phyloP scores from a whole-genome alignment of 208 protist species.

The Phytomonas serpens region DNA sequence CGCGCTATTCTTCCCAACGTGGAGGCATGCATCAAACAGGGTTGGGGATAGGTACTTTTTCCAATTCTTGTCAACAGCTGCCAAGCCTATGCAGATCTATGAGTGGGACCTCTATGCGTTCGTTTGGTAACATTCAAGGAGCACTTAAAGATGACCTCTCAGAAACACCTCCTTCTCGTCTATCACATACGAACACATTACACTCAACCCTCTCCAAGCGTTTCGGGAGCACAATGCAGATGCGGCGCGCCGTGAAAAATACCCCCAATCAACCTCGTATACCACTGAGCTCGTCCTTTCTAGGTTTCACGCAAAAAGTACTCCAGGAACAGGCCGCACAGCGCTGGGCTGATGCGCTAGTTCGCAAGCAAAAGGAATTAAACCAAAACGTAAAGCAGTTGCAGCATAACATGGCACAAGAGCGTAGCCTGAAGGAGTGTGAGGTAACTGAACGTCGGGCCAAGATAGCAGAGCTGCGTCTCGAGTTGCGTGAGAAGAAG shows the following conservation, averaged over 20 bases:
- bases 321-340: conserved; percentile 81
- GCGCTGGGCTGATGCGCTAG: conserved; percentile 82
- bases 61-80: not conserved
- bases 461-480: conserved; percentile 48
- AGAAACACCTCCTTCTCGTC: not conserved
- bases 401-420: conserved; percentile 69
- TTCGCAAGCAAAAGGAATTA: conserved; percentile 79
- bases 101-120: not conserved
- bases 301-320: conserved; percentile 68
- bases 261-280: conserved; percentile 34
- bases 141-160: not conserved
- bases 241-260: conserved; percentile 23
- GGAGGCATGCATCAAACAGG: not conserved
- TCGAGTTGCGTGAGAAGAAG: conserved; percentile 62
- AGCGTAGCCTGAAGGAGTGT: conserved; percentile 69
- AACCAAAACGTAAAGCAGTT: conserved; percentile 92
- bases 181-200: conserved; percentile 14
- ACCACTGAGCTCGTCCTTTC: conserved; percentile 64
- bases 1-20: conserved; percentile 8
- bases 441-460: conserved; percentile 65
- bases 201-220: conserved; percentile 19
- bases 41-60: not conserved
- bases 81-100: not conserved
- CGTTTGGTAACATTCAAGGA: not conserved
- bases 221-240: conserved; percentile 67